phyloP scores from a whole-genome alignment of 2,329 filamentous ascomycete species.

The Thelonectria blattea region DNA sequence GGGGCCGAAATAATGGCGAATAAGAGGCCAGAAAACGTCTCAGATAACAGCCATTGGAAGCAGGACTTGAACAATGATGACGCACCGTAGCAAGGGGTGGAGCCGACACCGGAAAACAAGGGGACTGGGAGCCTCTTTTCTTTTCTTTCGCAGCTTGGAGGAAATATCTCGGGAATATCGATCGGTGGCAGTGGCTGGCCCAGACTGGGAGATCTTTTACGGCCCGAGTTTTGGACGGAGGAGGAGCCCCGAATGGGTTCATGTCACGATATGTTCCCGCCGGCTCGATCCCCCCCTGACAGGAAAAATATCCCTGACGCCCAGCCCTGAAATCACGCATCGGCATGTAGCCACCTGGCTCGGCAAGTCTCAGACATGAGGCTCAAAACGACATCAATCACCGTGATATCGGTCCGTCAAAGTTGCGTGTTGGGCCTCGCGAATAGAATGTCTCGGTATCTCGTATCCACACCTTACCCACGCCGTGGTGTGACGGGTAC shows the following conservation, averaged over 20 bases:
- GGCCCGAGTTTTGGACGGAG: conserved; percentile 9
- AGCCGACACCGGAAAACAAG: neutral
- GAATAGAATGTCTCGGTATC: conserved; percentile 1
- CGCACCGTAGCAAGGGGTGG: neutral
- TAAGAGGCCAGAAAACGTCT: neutral
- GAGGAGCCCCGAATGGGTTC: neutral
- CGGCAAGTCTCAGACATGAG: conserved; percentile 12
- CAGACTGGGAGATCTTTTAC: neutral
- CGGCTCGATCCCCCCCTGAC: neutral
- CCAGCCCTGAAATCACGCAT: conserved; percentile 8
- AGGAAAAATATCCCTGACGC: neutral
- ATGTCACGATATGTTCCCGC: neutral
- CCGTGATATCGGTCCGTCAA: conserved; percentile 12
- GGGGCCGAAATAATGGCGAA: no score
- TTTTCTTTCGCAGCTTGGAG: neutral
- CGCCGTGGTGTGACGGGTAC: neutral
- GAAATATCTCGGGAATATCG: conserved; percentile 2
- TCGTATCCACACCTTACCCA: conserved; percentile 4
- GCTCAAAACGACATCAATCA: conserved; percentile 16
- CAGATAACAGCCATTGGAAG: conserved; percentile 1
- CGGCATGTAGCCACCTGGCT: neutral
- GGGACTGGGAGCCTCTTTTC: no score
- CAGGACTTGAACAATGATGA: conserved; percentile 1
- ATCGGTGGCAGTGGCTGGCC: neutral
- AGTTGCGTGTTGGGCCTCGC: conserved; percentile 9